These are phyloP conservation scores for Dictyostelium firmibasis DNA, from an alignment of 78 protist species.

Conservation along the genomic window DNA sequence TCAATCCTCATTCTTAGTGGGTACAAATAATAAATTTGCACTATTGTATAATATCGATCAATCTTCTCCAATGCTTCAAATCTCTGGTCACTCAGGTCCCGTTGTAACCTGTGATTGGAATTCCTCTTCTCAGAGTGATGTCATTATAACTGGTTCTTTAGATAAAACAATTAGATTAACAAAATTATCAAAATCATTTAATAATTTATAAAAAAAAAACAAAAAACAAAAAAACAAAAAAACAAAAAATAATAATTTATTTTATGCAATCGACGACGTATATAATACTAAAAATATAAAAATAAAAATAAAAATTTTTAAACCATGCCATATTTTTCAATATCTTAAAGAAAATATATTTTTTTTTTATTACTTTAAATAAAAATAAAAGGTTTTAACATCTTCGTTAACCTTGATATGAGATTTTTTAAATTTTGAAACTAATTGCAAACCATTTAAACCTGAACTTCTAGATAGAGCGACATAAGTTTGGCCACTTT, in stretches of 20 bases:
- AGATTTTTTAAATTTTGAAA: not conserved
- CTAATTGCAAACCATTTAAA: conserved; percentile 67
- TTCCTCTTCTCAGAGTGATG: conserved; percentile 7
- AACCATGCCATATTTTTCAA: too few relatives aligned
- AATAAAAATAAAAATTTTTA: too few relatives aligned
- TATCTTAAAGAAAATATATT: too few relatives aligned
- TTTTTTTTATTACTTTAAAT: not conserved
- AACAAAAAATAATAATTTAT: not conserved
- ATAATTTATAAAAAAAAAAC: not conserved
- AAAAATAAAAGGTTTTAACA: not conserved
- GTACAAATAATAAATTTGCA: conserved; percentile 54
- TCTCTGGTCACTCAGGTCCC: conserved; percentile 60
- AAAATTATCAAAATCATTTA: conserved; percentile 3
- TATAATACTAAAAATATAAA: too few relatives aligned
- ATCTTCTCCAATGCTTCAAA: conserved; percentile 10
- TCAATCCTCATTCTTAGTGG: conserved; percentile 41
- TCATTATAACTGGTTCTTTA: conserved; percentile 42
- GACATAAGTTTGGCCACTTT: conserved; percentile 92
- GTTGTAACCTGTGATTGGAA: conserved; percentile 64
- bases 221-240: not conserved
- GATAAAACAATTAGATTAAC: conserved; percentile 61
- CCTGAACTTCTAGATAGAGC: conserved; percentile 86
- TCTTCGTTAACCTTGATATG: not conserved
- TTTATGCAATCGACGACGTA: not conserved
- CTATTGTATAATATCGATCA: conserved; percentile 49